phyloP scores from a whole-genome alignment of 208 protist species.

The Naegleria gruberi region DNA sequence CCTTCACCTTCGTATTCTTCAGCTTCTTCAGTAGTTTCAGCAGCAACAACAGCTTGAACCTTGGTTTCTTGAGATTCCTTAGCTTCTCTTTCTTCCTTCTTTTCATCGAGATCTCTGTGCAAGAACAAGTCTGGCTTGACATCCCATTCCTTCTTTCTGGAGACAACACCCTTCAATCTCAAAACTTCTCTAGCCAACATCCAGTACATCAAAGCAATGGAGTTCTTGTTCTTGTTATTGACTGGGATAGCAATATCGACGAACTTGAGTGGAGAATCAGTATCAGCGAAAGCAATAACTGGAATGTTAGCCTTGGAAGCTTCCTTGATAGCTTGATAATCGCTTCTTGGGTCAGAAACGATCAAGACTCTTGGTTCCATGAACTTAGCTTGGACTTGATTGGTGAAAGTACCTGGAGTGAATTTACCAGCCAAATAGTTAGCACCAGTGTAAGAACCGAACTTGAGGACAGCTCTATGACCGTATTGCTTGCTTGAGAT shows the following conservation, averaged over 20 bases:
- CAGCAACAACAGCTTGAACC: not conserved
- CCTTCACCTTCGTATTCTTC: not conserved
- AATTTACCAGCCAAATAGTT: slow-evolving; percentile 81
- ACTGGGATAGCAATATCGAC: slow-evolving; percentile 97
- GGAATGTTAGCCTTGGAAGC: slow-evolving; percentile 97
- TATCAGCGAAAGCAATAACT: slow-evolving; percentile 96
- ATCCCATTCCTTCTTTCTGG: slow-evolving; percentile 83
- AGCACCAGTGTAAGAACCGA: slow-evolving; percentile 84
- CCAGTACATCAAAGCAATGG: slow-evolving; percentile 98
- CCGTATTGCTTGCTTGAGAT: slow-evolving; percentile 87
- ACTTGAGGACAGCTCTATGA: slow-evolving; percentile 95
- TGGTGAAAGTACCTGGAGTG: slow-evolving; percentile 98
- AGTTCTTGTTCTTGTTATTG: slow-evolving; percentile 85
- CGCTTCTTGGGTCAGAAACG: slow-evolving; percentile 89
- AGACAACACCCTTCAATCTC: slow-evolving; percentile 82
- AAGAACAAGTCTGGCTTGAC: slow-evolving; percentile 99
- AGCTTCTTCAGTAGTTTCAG: not conserved
- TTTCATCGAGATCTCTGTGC: slow-evolving; percentile 60
- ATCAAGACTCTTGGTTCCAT: slow-evolving; percentile 95
- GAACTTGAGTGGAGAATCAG: slow-evolving; percentile 86
- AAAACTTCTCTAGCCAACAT: slow-evolving; percentile 95
- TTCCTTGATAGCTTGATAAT: slow-evolving; percentile 92
- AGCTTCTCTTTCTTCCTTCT: not conserved
- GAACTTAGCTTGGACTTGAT: slow-evolving; percentile 96
- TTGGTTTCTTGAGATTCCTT: not conserved